Evolutionary conservation across 139 green algal genomes (phyloP).

Genomic region (Eudorina sp.): DNA sequence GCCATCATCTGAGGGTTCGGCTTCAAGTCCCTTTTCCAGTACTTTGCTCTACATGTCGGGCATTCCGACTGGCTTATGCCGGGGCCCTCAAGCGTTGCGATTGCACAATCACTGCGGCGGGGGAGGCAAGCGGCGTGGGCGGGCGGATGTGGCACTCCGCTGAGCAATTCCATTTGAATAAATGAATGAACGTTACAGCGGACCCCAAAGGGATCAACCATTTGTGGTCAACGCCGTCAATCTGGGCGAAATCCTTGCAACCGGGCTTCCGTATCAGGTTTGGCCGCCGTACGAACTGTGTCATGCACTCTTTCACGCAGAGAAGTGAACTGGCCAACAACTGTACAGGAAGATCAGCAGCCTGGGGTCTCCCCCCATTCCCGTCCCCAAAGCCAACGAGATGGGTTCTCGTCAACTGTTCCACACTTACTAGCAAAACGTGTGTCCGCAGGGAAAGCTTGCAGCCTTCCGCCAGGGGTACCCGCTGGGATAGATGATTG

Average conservation of each 20-base stretch:
- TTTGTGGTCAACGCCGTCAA: no score
- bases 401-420: neutral
- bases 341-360: no score
- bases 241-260: no score
- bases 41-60: constrained; percentile 66
- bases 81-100: constrained; percentile 69
- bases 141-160: no score
- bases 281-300: no score
- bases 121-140: neutral
- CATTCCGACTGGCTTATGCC: constrained; percentile 77
- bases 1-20: constrained; percentile 49
- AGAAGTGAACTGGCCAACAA: no score
- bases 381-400: no score
- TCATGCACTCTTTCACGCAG: no score
- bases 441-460: constrained; percentile 70
- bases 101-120: constrained; percentile 68
- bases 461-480: constrained; percentile 57
- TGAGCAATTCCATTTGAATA: neutral
- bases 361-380: no score
- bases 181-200: neutral
- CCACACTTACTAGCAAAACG: constrained; percentile 73
- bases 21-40: constrained; percentile 76
- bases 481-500: no score
- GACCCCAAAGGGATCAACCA: no score
- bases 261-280: no score